Evolutionary conservation across 192 early-diverging fungal species (phyloP).

Genomic region (Cetraspora pellucida): DNA sequence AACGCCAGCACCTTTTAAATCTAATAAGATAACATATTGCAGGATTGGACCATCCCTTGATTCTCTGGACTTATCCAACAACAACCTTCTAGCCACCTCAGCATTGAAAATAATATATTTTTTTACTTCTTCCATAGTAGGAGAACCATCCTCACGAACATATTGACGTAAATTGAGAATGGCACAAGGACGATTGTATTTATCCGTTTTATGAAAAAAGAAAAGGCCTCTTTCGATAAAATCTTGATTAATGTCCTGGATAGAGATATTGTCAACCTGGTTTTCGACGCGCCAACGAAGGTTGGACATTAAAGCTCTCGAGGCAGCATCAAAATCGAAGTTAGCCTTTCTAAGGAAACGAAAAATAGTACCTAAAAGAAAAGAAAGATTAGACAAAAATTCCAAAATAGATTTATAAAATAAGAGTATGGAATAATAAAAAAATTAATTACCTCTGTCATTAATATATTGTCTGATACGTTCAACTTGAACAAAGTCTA

Average conservation of each 20-base stretch:
- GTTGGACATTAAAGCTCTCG: slow-evolving; percentile 32
- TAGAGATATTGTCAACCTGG: slow-evolving; percentile 30
- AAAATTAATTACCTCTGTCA: slow-evolving; percentile 22
- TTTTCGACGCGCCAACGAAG: slow-evolving; percentile 46
- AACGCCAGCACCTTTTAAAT: slow-evolving; percentile 31
- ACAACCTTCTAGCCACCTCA: slow-evolving; percentile 46
- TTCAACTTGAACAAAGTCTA: slow-evolving; percentile 32
- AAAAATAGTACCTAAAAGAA: slow-evolving; percentile 47
- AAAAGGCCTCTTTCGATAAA: slow-evolving; percentile 42
- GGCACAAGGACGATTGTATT: slow-evolving; percentile 41
- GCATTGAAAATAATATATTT: slow-evolving; percentile 46
- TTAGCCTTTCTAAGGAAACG: slow-evolving; percentile 40
- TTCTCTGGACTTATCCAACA: slow-evolving; percentile 40
- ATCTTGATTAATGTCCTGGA: slow-evolving; percentile 26
- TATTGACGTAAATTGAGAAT: slow-evolving; percentile 42
- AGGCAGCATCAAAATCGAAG: slow-evolving; percentile 34
- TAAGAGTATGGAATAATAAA: background rate
- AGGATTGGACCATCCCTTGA: slow-evolving; percentile 23
- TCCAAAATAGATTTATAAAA: background rate
- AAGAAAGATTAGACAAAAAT: background rate
- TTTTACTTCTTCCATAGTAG: slow-evolving; percentile 35
- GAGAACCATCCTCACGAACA: background rate
- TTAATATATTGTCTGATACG: slow-evolving; percentile 27
- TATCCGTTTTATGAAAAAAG: slow-evolving; percentile 46
- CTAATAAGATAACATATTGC: slow-evolving; percentile 26